phyloP scores from a whole-genome alignment of 2,329 filamentous ascomycete genomes.

The Elsinoe necatrix region DNA sequence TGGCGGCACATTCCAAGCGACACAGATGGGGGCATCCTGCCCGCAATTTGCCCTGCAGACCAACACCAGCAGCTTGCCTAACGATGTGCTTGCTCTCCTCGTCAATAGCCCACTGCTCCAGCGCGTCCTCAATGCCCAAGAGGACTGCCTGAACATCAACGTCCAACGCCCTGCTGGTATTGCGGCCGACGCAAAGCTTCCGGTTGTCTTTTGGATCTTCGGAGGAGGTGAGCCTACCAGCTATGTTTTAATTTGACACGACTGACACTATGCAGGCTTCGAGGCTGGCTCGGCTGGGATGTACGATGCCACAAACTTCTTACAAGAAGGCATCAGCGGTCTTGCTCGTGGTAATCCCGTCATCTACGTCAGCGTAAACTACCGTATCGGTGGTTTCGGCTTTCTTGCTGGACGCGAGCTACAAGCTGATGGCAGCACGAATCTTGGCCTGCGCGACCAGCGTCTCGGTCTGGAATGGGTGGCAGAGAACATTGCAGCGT shows the following conservation, averaged over 20 bases:
- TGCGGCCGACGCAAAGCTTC: constrained; percentile 32
- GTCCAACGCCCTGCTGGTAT: constrained; percentile 36
- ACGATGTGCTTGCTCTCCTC: constrained; percentile 31
- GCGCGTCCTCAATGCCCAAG: constrained; percentile 29
- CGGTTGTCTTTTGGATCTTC: constrained; percentile 43
- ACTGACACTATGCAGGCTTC: constrained; percentile 24
- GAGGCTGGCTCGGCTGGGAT: constrained; percentile 32
- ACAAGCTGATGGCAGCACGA: constrained; percentile 29
- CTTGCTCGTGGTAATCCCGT: constrained; percentile 50
- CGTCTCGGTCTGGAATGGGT: constrained; percentile 30
- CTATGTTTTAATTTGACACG: not conserved
- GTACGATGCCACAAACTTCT: constrained; percentile 36
- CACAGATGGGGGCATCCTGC: constrained; percentile 52
- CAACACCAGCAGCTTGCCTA: constrained; percentile 29
- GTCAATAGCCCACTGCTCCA: constrained; percentile 35
- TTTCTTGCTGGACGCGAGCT: constrained; percentile 29
- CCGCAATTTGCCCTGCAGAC: constrained; percentile 56
- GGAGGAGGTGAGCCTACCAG: constrained; percentile 29
- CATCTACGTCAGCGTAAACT: constrained; percentile 69
- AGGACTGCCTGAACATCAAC: constrained; percentile 39
- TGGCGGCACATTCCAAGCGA: constrained; percentile 52
- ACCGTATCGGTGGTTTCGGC: constrained; percentile 38
- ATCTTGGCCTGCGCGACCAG: constrained; percentile 29
- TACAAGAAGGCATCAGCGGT: constrained; percentile 33
- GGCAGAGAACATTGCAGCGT: constrained; percentile 47